Evolutionary conservation across 2,329 filamentous ascomycete species (phyloP).

Genomic region (Talaromyces sp.): DNA sequence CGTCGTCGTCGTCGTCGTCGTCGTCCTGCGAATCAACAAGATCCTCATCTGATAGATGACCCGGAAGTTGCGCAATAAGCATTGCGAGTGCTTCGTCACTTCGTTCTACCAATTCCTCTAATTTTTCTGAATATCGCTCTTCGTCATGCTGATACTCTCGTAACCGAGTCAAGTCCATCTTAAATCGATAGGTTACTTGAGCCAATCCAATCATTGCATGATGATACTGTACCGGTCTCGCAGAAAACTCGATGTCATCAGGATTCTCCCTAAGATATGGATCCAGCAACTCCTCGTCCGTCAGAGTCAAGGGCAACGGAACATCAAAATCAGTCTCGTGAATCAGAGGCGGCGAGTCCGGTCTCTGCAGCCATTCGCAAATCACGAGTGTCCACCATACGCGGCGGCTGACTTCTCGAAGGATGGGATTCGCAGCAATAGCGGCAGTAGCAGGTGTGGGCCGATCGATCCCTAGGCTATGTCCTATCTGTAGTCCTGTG

Average conservation of each 20-base stretch:
- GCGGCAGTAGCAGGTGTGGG: not conserved
- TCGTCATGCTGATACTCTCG: not conserved
- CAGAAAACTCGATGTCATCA: not conserved
- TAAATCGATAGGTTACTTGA: not conserved
- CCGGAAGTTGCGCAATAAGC: not conserved
- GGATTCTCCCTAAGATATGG: not conserved
- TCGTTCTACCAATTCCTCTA: not conserved
- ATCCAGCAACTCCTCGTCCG: not conserved
- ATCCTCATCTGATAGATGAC: not conserved
- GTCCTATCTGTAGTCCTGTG: too few relatives aligned
- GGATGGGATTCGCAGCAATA: not conserved
- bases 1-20: not conserved
- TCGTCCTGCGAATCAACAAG: not conserved
- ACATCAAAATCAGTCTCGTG: not conserved
- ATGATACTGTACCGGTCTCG: not conserved
- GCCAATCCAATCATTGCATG: not conserved
- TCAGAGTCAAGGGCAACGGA: not conserved
- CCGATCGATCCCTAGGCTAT: too few relatives aligned
- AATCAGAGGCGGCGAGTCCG: not conserved
- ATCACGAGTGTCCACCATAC: not conserved
- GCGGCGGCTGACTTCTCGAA: not conserved
- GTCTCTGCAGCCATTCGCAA: not conserved
- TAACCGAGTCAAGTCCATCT: not conserved
- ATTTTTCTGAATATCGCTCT: not conserved
- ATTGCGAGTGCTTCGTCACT: not conserved